These are phyloP conservation scores for Schizopora paradoxa DNA, from an alignment of 1,284 basidiomycete species.

Conservation along the genomic window DNA sequence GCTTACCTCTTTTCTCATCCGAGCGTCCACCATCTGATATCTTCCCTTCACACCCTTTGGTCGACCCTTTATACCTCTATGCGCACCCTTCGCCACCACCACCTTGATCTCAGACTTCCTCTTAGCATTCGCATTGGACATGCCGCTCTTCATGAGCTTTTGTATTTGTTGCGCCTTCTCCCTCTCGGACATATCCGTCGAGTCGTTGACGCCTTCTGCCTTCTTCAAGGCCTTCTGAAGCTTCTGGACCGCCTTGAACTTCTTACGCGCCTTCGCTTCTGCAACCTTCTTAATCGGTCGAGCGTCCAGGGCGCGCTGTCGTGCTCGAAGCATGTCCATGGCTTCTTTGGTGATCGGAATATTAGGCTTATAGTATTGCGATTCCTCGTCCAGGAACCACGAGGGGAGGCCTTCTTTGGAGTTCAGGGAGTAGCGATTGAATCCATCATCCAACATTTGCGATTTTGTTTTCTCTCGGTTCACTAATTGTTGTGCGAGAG, in stretches of 20 bases:
- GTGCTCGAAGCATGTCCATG: conserved; percentile 78
- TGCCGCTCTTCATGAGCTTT: conserved; percentile 83
- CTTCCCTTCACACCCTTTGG: conserved; percentile 95
- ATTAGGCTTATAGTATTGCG: conserved; percentile 90
- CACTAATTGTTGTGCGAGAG: conserved; percentile 87
- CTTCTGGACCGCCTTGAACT: conserved; percentile 80
- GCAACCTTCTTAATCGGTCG: conserved; percentile 99
- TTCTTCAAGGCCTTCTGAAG: conserved; percentile 95
- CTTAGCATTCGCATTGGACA: conserved; percentile 56
- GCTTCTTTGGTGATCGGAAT: conserved; percentile 98
- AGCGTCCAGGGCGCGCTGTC: conserved; percentile 91
- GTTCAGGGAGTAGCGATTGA: conserved; percentile 89
- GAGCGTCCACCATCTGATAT: conserved; percentile 87
- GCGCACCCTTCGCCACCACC: conserved; percentile 88
- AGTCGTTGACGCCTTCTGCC: conserved; percentile 91
- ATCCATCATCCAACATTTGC: conserved; percentile 91
- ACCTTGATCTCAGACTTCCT: conserved; percentile 80
- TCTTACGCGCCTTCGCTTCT: conserved; percentile 97
- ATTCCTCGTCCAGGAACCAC: conserved; percentile 98
- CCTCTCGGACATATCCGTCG: conserved; percentile 85
- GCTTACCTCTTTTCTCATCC: conserved; percentile 79
- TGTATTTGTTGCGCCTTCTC: conserved; percentile 95
- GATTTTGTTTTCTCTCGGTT: conserved; percentile 90
- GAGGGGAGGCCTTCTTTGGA: conserved; percentile 87
- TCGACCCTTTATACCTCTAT: conserved; percentile 87